A percentile compares a stretch with the other conserved stretches of the same genome.
Evolutionary conservation across 2,329 filamentous ascomycete species (phyloP).

Genomic region (Zymoseptoria brevis): DNA sequence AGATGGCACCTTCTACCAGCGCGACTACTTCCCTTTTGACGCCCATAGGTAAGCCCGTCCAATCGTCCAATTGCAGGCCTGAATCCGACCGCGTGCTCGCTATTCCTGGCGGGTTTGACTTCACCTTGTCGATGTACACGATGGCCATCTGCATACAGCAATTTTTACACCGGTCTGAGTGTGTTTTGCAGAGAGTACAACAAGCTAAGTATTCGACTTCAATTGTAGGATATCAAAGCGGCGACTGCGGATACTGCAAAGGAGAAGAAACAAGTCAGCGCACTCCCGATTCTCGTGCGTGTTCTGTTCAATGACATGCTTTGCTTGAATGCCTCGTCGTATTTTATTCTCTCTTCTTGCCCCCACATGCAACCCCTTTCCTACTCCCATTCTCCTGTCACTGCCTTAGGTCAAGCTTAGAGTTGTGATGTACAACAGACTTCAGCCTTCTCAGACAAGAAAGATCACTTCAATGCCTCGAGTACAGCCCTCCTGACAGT

Average conservation of each 20-base stretch:
- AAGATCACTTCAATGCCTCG: no score
- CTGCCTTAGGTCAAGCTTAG: no score
- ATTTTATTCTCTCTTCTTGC: no score
- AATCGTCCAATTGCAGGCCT: slow-evolving; percentile 14
- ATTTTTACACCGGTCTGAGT: neutral
- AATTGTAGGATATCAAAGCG: slow-evolving; percentile 39
- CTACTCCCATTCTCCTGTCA: neutral
- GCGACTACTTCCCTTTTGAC: slow-evolving; percentile 22
- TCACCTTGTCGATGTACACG: neutral
- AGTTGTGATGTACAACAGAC: no score
- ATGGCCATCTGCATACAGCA: neutral
- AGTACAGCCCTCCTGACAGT: slow-evolving; percentile 1
- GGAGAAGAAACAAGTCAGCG: slow-evolving; percentile 39
- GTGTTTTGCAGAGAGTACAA: neutral
- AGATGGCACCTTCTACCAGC: slow-evolving; percentile 8
- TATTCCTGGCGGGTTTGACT: neutral
- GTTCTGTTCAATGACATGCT: slow-evolving; percentile 2
- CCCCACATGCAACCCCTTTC: neutral
- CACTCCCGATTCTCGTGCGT: slow-evolving; percentile 44
- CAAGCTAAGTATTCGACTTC: slow-evolving; percentile 17
- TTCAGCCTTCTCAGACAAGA: no score
- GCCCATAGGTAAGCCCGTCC: slow-evolving; percentile 25
- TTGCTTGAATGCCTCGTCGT: neutral
- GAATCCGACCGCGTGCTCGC: slow-evolving; percentile 17
- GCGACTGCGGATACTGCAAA: slow-evolving; percentile 47